Evolutionary conservation across 306 rosid species (phyloP), one percentile per base, ranked within the genome.

Genomic region (Lagenaria siceraria): DNA sequence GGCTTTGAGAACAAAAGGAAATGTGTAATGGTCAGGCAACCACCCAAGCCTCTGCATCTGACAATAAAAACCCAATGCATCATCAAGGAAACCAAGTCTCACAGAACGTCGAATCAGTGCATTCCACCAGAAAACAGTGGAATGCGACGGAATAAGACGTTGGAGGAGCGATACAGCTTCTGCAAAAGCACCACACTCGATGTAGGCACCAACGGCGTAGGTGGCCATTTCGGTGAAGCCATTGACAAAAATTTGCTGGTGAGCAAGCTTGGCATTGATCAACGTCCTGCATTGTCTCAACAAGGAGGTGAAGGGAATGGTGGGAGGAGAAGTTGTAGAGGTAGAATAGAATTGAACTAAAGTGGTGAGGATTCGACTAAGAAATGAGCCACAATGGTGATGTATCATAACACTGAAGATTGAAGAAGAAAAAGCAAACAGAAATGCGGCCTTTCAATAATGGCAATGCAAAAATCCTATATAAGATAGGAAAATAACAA

Each of bases 81-180:
- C 74, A 42, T 25, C 33, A n/a, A 80, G 82, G 14, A 54, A 36
- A 33, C 84, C 84, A 2, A 54, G 79, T 35, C 82, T 86, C 52
- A 92, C 78, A 5, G 91, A 80, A 7, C 29, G 82, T 73, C 91
- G 83, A 55, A 92, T 90, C 58, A 90, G 78, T 9, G 85, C 90
- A 31, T 92, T 90, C 98, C 98, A 92, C 98, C 96, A 90, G 73
- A 55, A 92, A 49, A 92, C 88, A 6, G 78, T 52, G 4, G 70
- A 40, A 0, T 82, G 64, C 1, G 83, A 84, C 1, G 94, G 96
- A 15, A 63, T 33, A 29, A 87, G 86, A 54, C 78, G 79, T 74
- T 87, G 74, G 43, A 92, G 90, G 65, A 89, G 71, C 19, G 17
- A 51, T 82, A 85, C 35, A 19, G 96, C 91, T 2, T 68, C 69